Conservation (phyloP, 352 stramenopile genomes). For the Phytophthora citrophthora region DNA sequence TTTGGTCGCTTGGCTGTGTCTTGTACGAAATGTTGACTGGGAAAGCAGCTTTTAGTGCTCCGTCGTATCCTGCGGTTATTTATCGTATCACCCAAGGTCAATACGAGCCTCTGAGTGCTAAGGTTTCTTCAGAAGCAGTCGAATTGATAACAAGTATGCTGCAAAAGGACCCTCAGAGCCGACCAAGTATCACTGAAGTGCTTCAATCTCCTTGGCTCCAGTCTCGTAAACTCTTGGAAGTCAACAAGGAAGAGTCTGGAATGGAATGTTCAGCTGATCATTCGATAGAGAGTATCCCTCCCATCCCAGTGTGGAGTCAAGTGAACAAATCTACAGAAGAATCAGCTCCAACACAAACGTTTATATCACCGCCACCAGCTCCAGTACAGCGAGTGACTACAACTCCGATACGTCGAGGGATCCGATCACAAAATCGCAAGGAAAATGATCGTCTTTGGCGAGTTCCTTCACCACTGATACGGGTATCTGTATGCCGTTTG, state of each 20-base stretch:
- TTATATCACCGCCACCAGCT: slow-evolving; percentile 4
- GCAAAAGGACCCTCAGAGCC: slow-evolving; percentile 13
- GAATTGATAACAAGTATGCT: slow-evolving; percentile 41
- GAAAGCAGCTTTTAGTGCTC: slow-evolving; percentile 65
- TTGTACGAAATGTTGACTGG: slow-evolving; percentile 71
- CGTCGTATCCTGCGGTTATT: slow-evolving; percentile 56
- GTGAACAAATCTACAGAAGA: not conserved
- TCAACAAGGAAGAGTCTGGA: not conserved
- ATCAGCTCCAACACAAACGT: too few relatives aligned
- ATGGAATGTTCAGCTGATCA: not conserved
- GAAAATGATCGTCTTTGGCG: not conserved
- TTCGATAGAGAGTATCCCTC: not conserved
- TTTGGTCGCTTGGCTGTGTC: slow-evolving; percentile 87
- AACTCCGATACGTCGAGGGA: not conserved
- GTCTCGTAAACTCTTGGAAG: too few relatives aligned
- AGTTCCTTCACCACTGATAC: slow-evolving; percentile 12
- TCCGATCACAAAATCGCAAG: not conserved
- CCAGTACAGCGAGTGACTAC: not conserved
- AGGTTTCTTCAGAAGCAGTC: slow-evolving; percentile 22
- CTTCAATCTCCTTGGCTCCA: slow-evolving; percentile 26
- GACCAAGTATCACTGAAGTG: slow-evolving; percentile 22
- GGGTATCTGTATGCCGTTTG: slow-evolving; percentile 11
- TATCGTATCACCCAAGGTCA: slow-evolving; percentile 48
- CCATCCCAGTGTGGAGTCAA: not conserved
- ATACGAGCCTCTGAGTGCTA: slow-evolving; percentile 34